Evolutionary conservation across 176 grass and related monocot species (phyloP), one percentile per base, ranked within the genome.

Genomic region (Aegilops longissima): DNA sequence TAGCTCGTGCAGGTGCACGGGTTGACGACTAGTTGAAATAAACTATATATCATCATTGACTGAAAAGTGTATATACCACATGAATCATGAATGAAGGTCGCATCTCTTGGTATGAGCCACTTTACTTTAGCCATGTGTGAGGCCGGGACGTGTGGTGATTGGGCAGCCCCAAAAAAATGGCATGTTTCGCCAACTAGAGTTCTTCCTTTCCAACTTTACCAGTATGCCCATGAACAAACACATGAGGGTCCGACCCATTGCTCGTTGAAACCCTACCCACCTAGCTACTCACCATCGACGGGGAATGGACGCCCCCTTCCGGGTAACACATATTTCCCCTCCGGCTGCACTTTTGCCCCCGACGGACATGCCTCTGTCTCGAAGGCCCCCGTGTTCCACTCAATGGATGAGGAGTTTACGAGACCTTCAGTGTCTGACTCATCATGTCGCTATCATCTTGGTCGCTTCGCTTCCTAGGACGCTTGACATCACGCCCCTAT

Each of bases 401-500:
- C 95, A n/a, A 91, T 93, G 21, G 87, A 95, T 78, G 90, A 89
- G 67, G 95, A 98, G 25, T 98, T 98, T 80, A 65, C 31, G 34
- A 98, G 87, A 87, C 80, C 24, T 98, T 90, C 63, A 89, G 93
- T 70, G 92, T 95, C 73, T 98, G 89, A 80, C 89, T 87, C 62
- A 98, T 98, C 68, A 93, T 98, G 12, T 91, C 93, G 3, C 89
- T 91, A 49, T 54, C 65, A 1, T 93, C 89, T 8, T 98, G 91
- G 95, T 88, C 74, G 1, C 95, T 91, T 29, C 95, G n/a, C n/a
- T n/a, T n/a, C n/a, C 95, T 1, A 83, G 71, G 61, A 81, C 84
- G 35, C 88, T 93, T 17, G 87, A 95, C 61, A 80, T 83, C 58
- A 38, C 59, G 3, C 73, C 87, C 4, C 77, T 94, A 45, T 87